Evolutionary conservation across 2,329 filamentous ascomycete genomes (phyloP).

Genomic region (Cryphonectria naterciae): DNA sequence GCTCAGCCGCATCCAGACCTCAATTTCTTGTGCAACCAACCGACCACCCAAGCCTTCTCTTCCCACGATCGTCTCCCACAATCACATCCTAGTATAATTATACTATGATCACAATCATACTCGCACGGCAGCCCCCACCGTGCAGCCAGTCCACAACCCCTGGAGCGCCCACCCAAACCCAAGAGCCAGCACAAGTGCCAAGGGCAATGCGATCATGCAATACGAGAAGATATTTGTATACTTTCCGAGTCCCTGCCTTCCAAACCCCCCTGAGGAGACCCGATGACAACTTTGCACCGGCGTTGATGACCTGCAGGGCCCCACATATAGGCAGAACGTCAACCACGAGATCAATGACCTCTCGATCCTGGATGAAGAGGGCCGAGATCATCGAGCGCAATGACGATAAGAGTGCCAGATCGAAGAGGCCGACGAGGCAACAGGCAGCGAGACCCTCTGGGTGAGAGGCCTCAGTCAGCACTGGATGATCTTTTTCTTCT

Average conservation of each 20-base stretch:
- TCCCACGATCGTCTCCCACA: not conserved
- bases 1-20: not conserved
- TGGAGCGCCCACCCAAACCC: too few relatives aligned
- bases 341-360: not conserved
- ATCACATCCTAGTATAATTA: not conserved
- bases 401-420: not conserved
- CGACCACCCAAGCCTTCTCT: not conserved
- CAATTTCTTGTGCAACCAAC: not conserved
- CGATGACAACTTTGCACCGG: not conserved
- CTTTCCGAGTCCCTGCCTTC: too few relatives aligned
- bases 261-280: not conserved
- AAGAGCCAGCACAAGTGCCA: too few relatives aligned
- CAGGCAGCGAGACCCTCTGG: not conserved
- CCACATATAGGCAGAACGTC: not conserved
- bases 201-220: too few relatives aligned
- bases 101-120: not conserved
- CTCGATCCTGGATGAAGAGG: not conserved
- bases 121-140: too few relatives aligned
- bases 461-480: not conserved
- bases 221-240: too few relatives aligned
- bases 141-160: too few relatives aligned
- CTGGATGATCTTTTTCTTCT: not conserved
- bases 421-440: not conserved
- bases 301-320: not conserved
- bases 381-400: not conserved